Conservation (phyloP, 805 yeast genomes). For the Teunomyces panamensis region DNA sequence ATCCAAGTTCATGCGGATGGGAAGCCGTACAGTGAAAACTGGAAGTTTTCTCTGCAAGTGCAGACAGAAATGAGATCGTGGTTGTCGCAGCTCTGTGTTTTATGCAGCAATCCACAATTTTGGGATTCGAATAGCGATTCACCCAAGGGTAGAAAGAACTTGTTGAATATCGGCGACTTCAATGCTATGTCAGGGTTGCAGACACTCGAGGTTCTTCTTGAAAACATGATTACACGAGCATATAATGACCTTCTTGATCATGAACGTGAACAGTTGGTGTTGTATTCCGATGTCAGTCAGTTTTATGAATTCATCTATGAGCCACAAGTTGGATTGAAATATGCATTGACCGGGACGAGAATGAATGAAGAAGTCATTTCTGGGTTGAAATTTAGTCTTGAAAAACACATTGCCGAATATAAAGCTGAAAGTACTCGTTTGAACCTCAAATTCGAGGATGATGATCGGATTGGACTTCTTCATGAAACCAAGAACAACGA, state of each 20-base stretch:
- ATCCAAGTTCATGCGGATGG: constrained; percentile 56
- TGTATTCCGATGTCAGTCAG: constrained; percentile 63
- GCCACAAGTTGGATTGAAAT: constrained; percentile 49
- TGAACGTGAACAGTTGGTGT: constrained; percentile 47
- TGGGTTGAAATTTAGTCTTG: constrained; percentile 18
- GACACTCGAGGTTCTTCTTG: constrained; percentile 63
- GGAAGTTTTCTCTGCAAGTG: constrained; percentile 45
- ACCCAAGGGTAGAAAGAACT: constrained; percentile 20
- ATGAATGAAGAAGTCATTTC: constrained; percentile 24
- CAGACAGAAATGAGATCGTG: constrained; percentile 58
- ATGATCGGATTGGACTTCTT: constrained; percentile 18
- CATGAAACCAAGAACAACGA: not conserved
- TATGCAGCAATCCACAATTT: constrained; percentile 77
- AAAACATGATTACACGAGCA: constrained; percentile 59
- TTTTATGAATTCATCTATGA: constrained; percentile 55
- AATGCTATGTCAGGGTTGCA: constrained; percentile 29
- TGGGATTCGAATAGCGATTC: constrained; percentile 28
- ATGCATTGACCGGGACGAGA: constrained; percentile 42
- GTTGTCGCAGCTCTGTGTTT: constrained; percentile 67
- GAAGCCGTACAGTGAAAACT: constrained; percentile 45
- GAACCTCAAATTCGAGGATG: constrained; percentile 14
- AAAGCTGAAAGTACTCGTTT: constrained; percentile 18
- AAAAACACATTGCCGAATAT: constrained; percentile 12
- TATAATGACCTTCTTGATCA: constrained; percentile 44
- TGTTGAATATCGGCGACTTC: constrained; percentile 13